Conservation (phyloP, 208 protist genomes). For the Wallacemonas collosoma region DNA sequence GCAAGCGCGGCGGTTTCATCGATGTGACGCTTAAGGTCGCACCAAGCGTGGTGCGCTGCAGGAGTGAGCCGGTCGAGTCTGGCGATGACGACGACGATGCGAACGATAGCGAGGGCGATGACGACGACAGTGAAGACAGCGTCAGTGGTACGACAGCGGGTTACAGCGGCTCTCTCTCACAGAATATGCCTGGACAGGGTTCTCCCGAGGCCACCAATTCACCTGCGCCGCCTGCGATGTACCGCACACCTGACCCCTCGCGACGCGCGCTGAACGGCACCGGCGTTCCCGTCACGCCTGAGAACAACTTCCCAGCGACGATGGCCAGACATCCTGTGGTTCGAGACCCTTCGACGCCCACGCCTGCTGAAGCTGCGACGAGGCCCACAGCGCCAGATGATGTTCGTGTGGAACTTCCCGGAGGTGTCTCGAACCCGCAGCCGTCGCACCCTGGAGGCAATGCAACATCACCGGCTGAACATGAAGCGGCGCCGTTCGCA, state of each 20-base stretch:
- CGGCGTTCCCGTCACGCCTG: background rate
- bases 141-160: background rate
- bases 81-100: background rate
- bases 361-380: too few species aligned
- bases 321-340: background rate
- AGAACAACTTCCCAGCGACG: background rate
- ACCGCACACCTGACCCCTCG: background rate
- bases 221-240: background rate
- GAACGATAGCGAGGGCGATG: background rate
- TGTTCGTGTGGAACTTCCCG: background rate
- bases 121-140: background rate
- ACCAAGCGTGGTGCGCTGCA: slow-evolving; percentile 11
- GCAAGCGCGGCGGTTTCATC: background rate
- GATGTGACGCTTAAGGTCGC: background rate
- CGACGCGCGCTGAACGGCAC: background rate
- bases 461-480: too few species aligned
- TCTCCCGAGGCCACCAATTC: background rate
- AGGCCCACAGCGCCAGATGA: background rate
- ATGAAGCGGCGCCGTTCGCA: too few species aligned
- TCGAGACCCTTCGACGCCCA: too few species aligned
- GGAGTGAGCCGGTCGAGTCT: slow-evolving; percentile 8
- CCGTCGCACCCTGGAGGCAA: too few species aligned
- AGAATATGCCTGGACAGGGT: background rate
- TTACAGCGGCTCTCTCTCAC: background rate
- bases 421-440: background rate